Evolutionary conservation across 352 stramenopile species (phyloP).

Genomic region (Aphanomyces cochlioides): DNA sequence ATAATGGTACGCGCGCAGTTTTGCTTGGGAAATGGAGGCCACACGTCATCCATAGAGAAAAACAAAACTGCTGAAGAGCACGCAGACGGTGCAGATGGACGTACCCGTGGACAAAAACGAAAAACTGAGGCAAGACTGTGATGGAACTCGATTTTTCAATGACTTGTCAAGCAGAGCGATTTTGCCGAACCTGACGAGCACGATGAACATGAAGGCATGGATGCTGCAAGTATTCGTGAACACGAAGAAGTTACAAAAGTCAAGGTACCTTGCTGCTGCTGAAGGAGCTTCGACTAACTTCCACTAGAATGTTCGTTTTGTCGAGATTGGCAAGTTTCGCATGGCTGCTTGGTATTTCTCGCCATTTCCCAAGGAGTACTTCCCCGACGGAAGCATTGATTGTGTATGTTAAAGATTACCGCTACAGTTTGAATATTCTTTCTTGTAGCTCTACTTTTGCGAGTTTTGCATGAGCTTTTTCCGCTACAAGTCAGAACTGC

Average conservation of each 20-base stretch:
- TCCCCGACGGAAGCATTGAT: conserved; percentile 79
- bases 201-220: conserved; percentile 98
- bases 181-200: conserved; percentile 86
- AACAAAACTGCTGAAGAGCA: background rate
- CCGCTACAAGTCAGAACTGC: conserved; percentile 65
- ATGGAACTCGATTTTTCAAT: background rate
- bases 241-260: conserved; percentile 98
- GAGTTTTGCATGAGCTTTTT: conserved; percentile 89
- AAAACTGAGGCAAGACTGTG: conserved; percentile 48
- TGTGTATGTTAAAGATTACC: conserved; percentile 46
- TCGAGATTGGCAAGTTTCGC: conserved; percentile 92
- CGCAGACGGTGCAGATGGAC: conserved; percentile 30
- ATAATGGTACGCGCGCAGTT: background rate
- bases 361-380: conserved; percentile 95
- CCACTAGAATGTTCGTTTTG: conserved; percentile 92
- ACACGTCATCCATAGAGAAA: background rate
- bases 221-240: conserved; percentile 95
- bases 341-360: conserved; percentile 98
- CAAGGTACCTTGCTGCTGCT: conserved; percentile 48
- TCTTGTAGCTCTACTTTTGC: conserved; percentile 79
- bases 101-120: conserved; percentile 69
- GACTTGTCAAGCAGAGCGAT: conserved; percentile 39
- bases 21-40: background rate
- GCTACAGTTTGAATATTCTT: background rate
- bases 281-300: background rate